Evolutionary conservation across 2,329 filamentous ascomycete genomes (phyloP).

Genomic region (Trichoderma sp.): DNA sequence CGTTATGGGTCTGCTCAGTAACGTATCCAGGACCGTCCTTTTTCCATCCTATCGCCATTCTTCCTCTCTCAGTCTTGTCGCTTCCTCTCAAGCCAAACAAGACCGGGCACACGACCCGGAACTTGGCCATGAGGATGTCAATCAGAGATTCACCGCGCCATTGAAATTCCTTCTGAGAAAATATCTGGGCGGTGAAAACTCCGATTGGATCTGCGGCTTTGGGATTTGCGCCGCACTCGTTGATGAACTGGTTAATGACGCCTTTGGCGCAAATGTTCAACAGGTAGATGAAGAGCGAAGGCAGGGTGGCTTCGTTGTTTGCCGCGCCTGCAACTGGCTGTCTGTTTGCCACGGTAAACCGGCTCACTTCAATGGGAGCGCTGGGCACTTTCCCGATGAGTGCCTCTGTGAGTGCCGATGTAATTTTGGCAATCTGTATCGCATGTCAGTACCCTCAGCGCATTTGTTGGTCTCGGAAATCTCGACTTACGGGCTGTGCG

Average conservation of each 20-base stretch:
- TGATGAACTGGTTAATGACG: conserved; percentile 66
- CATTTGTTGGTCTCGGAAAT: neutral
- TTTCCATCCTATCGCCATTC: conserved; percentile 69
- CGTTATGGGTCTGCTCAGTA: conserved; percentile 68
- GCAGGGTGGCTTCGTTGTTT: conserved; percentile 53
- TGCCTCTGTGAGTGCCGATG: conserved; percentile 48
- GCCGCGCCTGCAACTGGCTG: conserved; percentile 47
- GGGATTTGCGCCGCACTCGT: conserved; percentile 61
- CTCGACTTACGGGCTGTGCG: conserved; percentile 35
- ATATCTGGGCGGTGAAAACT: conserved; percentile 71
- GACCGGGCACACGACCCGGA: conserved; percentile 74
- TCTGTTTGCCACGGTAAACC: conserved; percentile 49
- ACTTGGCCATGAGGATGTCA: conserved; percentile 83
- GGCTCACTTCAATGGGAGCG: conserved; percentile 50
- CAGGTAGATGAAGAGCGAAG: conserved; percentile 68
- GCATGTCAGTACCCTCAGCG: conserved; percentile 9
- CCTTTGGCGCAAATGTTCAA: conserved; percentile 74
- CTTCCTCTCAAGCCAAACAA: conserved; percentile 79
- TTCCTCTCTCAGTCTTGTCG: conserved; percentile 68
- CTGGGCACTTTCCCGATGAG: conserved; percentile 51
- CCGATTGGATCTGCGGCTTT: conserved; percentile 74
- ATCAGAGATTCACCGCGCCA: conserved; percentile 68
- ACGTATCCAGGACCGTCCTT: conserved; percentile 59
- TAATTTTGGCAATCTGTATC: conserved; percentile 38
- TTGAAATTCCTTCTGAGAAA: conserved; percentile 64